These are phyloP conservation scores for Candida sonorensis DNA, from an alignment of 805 yeast genomes.

Conservation along the genomic window DNA sequence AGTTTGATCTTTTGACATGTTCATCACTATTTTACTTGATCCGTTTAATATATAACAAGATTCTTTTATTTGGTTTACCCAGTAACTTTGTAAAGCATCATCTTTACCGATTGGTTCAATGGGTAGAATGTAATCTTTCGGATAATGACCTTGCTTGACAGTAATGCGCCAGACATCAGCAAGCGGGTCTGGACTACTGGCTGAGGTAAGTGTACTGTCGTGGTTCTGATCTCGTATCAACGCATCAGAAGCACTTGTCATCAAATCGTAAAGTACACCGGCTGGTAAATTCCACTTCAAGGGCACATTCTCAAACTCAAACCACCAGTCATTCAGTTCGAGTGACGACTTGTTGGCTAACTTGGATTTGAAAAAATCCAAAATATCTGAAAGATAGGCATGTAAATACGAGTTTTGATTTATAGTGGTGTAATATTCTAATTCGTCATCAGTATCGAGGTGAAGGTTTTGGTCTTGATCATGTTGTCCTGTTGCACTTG, in stretches of 20 bases:
- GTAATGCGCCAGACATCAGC: conserved; percentile 38
- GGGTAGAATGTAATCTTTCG: conserved; percentile 38
- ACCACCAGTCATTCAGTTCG: conserved; percentile 43
- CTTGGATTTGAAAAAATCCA: conserved; percentile 30
- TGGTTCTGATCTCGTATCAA: too few relatives aligned
- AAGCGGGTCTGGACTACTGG: too few relatives aligned
- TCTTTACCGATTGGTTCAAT: conserved; percentile 9
- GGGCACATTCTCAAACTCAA: conserved; percentile 58
- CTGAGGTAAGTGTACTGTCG: too few relatives aligned
- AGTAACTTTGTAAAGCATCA: conserved; percentile 37
- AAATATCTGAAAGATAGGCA: conserved; percentile 29
- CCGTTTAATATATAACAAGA: conserved; percentile 71
- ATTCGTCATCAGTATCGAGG: conserved; percentile 14
- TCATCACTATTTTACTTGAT: conserved; percentile 75
- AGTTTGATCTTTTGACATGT: conserved; percentile 57
- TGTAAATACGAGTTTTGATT: conserved; percentile 51
- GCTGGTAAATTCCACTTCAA: conserved; percentile 73
- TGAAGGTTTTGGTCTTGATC: too few relatives aligned
- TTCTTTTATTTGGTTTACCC: conserved; percentile 81
- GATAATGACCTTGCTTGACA: conserved; percentile 36
- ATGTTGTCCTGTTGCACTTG: too few relatives aligned
- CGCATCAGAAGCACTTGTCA: conserved; percentile 5
- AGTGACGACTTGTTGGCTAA: conserved; percentile 17
- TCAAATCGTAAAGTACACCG: conserved; percentile 55
- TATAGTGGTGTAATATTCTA: conserved; percentile 14